Evolutionary conservation across 164 flowering plant genomes (phyloP).

Genomic region (Vitis amurensis): DNA sequence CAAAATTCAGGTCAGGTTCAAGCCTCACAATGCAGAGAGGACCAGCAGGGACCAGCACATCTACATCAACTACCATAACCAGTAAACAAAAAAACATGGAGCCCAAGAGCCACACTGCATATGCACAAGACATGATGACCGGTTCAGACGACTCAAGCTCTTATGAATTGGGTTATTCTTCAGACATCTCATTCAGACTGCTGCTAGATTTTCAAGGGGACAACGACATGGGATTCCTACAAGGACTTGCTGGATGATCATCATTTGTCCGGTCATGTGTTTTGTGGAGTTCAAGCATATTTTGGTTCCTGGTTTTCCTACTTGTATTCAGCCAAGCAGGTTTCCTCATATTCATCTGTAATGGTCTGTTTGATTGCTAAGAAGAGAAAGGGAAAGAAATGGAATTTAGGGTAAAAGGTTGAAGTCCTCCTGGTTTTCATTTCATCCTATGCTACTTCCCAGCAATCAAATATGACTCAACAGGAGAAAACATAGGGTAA

Average conservation of each 20-base stretch:
- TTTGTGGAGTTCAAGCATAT: too few species aligned
- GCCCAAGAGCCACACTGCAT: slow-evolving; percentile 1
- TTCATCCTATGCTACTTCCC: too few species aligned
- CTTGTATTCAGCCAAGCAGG: too few species aligned
- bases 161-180: slow-evolving; percentile 23
- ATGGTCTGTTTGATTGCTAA: too few species aligned
- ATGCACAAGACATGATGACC: slow-evolving; percentile 6
- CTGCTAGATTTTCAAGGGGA: slow-evolving; percentile 37
- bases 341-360: too few species aligned
- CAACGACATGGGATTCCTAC: slow-evolving; percentile 19
- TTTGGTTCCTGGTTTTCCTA: too few species aligned
- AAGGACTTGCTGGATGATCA: not conserved
- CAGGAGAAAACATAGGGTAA: too few species aligned
- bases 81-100: not conserved
- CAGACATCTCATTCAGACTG: slow-evolving; percentile 29
- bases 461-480: too few species aligned
- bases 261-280: too few species aligned
- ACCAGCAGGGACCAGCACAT: not conserved
- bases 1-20: slow-evolving; percentile 21
- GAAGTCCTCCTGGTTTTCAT: too few species aligned
- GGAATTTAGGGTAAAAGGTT: too few species aligned
- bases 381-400: too few species aligned
- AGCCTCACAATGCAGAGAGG: slow-evolving; percentile 9
- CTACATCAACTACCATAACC: not conserved
- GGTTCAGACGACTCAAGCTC: slow-evolving; percentile 24